Conservation (phyloP, 441 rosid genomes). For the Pelargonium citronellum region DNA sequence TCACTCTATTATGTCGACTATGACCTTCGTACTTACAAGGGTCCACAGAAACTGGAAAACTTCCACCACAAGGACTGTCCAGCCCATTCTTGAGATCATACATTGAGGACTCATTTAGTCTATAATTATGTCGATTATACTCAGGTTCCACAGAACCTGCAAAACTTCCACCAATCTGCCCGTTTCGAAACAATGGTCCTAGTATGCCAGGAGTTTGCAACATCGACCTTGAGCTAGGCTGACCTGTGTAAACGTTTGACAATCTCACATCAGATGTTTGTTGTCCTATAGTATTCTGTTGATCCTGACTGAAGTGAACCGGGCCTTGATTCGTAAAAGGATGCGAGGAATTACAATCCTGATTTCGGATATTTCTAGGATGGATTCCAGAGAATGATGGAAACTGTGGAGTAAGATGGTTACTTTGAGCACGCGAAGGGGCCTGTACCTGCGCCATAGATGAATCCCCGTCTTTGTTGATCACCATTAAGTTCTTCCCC, state of each 20-base stretch:
- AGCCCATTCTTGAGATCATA: conserved; percentile 20
- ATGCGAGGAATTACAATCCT: conserved; percentile 22
- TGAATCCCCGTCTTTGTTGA: conserved; percentile 59
- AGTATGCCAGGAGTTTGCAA: conserved; percentile 27
- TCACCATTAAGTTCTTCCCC: conserved; percentile 91
- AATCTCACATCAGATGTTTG: conserved; percentile 26
- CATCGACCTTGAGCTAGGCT: conserved; percentile 20
- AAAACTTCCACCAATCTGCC: conserved; percentile 26
- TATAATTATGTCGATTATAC: conserved; percentile 22
- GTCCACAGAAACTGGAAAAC: conserved; percentile 28
- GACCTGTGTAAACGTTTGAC: conserved; percentile 25
- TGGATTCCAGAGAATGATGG: conserved; percentile 28
- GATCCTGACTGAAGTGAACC: conserved; percentile 26
- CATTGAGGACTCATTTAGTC: conserved; percentile 19
- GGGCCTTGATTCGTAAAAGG: conserved; percentile 27
- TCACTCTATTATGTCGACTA: conserved; percentile 21
- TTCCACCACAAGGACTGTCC: conserved; percentile 17
- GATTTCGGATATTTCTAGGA: conserved; percentile 26
- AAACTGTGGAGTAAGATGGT: conserved; percentile 28
- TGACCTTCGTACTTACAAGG: conserved; percentile 25
- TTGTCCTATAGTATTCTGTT: conserved; percentile 23
- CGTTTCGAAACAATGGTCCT: conserved; percentile 27
- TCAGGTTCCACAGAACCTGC: conserved; percentile 25
- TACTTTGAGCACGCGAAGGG: conserved; percentile 29
- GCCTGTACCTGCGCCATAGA: conserved; percentile 31